Base-by-base conservation (phyloP, 495 filamentous ascomycete species). In the Aspergillus cavernicola region DNA sequence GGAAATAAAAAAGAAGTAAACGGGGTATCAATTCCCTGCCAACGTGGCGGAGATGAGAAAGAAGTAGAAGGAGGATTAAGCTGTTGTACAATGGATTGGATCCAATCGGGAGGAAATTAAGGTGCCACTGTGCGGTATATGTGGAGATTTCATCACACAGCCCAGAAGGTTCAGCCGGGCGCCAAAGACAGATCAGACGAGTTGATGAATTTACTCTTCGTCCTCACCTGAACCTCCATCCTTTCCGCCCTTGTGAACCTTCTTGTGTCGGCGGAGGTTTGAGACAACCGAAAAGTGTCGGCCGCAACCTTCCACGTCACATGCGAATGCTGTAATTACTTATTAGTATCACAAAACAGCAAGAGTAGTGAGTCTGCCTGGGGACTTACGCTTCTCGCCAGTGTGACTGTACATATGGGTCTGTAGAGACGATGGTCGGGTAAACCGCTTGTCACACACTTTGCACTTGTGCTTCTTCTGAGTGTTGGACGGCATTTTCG, bases 401-500 rank as follows among this genome's bases (percentile, higher is more conserved):
- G 93, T 98, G 68, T 98, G 93, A 67, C 91, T 96, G 72, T 98
- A 98, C 85, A 97, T 97, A 64, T 98, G 93, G 20, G 93, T 98
- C 61, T 97, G 95, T 28, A 98, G 70, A 6, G 93, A 98, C 64
- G 92, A 97, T 1, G 93, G 93, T 33, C 93, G 83, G 9, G 93
- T 97, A 69, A 98, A 98, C 7, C 93, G 84, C 82, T 98, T 98
- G 73, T 97, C 93, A 77, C 93, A 98, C 44, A 98, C 89, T 78
- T 97, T 97, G 80, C 93, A 98, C 73, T 96, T 97, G 75, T 98
- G 93, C 78, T 97, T 98, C 84, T 98, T 98, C 65, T 97, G 92
- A 23, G 93, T 91, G 73, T 88, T 95, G 19, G 90, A 92, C 9
- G 90, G 89, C 41, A 97, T 85, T 68, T 97, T 97, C 38, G 93